These are phyloP conservation scores for Citrullus colocynthis DNA, from an alignment of 306 rosid species.

Conservation along the genomic window DNA sequence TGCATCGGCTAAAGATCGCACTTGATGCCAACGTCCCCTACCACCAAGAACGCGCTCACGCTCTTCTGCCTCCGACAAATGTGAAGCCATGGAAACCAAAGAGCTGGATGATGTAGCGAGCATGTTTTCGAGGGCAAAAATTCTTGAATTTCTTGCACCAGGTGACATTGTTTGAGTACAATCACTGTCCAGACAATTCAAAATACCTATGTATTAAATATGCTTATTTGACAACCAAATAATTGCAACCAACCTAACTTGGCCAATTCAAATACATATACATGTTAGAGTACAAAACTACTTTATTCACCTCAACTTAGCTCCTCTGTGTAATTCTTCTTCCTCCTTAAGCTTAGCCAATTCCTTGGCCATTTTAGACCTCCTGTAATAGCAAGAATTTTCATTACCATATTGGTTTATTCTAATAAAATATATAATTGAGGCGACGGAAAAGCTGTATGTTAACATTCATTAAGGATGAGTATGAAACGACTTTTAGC, in stretches of 20 bases:
- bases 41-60: constrained; percentile 76
- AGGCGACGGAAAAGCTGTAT: background rate
- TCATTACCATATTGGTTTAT: background rate
- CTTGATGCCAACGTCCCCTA: constrained; percentile 93
- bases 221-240: background rate
- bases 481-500: background rate
- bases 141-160: constrained; percentile 85
- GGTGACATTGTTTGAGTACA: constrained; percentile 61
- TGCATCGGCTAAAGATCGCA: constrained; percentile 82
- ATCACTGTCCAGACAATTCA: constrained; percentile 23
- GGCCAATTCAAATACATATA: too few relatives aligned
- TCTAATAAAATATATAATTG: background rate
- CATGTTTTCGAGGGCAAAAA: constrained; percentile 88
- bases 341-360: constrained; percentile 34
- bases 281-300: background rate
- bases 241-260: background rate
- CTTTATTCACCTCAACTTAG: constrained; percentile 20
- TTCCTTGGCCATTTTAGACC: constrained; percentile 49
- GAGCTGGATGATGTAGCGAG: constrained; percentile 68
- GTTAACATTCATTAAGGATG: too few relatives aligned
- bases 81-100: constrained; percentile 86
- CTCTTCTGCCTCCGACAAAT: constrained; percentile 93
- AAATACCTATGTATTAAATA: background rate
- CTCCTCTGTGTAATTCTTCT: constrained; percentile 13
- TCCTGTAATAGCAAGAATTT: constrained; percentile 25